Base-by-base conservation (phyloP, 164 flowering plant genomes). In the Macadamia integrifolia region DNA sequence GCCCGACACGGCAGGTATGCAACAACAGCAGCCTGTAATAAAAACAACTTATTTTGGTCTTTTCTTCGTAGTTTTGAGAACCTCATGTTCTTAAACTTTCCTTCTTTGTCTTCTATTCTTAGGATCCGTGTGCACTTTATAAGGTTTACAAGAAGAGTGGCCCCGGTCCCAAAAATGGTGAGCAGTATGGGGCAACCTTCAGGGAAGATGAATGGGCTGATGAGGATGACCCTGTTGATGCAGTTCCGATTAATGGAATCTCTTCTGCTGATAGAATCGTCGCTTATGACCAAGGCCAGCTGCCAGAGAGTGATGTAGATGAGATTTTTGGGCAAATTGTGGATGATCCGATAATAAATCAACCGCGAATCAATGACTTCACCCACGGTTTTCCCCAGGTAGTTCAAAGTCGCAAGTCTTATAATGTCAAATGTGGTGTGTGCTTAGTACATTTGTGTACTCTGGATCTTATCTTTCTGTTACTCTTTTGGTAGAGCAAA, bases 131-230 rank as follows among this genome's bases (percentile, higher is more conserved):
- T 85, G 97, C 86, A 1, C 86, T 95, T 13, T 92, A 86, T 74
- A 95, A 92, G 77, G 78, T 87, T 18, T 95, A 43, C 72, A 87
- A 85, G 72, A 95, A 95, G 74, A 92, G 99, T 78, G 99, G 99
- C 31, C 79, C 98, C 58, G 99, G 99, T 68, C 99, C 99, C 43
- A 92, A 92, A 74, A 92, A 92, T 82, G 98, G 99, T 3, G 99
- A 89, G 79, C 94, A 95, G 69, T 95, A 95, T 78, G 99, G 99
- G 31, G 98, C 99, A 0, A 90, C 88, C 1, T 88, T 92, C 68
- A 79, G 66, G 55, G 99, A 95, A 67, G 99, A 95, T 71, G 97
- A 89, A 0, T 95, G 97, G 96, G 78, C 66, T 30, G 97, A 89
- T 66, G 89, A 91, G 55, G 90, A 81, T 30, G 73, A 65, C 12